Base-by-base conservation (phyloP, 441 rosid species). In the Codiaeum variegatum region DNA sequence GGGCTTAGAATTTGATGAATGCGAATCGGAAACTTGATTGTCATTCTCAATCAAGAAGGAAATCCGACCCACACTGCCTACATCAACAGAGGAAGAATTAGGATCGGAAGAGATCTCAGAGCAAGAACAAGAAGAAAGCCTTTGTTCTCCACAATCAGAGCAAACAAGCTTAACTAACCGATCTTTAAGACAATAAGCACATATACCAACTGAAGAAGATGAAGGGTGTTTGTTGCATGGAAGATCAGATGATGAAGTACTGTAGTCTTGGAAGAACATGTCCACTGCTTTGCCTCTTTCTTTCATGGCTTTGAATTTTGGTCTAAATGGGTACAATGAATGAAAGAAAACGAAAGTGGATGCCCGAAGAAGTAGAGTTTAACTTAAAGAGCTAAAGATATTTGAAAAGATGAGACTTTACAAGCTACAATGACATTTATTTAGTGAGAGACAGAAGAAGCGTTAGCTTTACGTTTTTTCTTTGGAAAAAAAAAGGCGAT, bases 41-140 rank as follows among this genome's bases (percentile, higher is more conserved):
- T 88, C 91, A 42, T 87, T 89, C 63, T 92, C 98, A 38, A 95
- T 82, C 67, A 95, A 84, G 77, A 94, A 92, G 5, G 99, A 91
- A 69, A 95, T 87, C 21, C 95, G 87, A 10, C 93, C 90, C 5
- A 82, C 86, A 75, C 90, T 90, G 59, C 87, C 94, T 16, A 80
- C 86, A 19, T 90, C 99, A 52, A 75, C 88, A 32, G 83, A 58
- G 87, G 87, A 80, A 1, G 94, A 89, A 47, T 76, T 82, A 5
- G 88, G 90, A 51, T 86, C 84, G 63, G 94, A 85, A 32, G 94
- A 88, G 75, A 75, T 81, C 82, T 83, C 86, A 10, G 97, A 93
- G 85, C 97, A 95, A 13, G 97, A 93, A 42, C 98, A 95, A 16
- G 98, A 94, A 44, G 99, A 95, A 38, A 91, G 86, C 21, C 99